phyloP scores from a whole-genome alignment of 441 rosid species.

The Lepidium campestre region DNA sequence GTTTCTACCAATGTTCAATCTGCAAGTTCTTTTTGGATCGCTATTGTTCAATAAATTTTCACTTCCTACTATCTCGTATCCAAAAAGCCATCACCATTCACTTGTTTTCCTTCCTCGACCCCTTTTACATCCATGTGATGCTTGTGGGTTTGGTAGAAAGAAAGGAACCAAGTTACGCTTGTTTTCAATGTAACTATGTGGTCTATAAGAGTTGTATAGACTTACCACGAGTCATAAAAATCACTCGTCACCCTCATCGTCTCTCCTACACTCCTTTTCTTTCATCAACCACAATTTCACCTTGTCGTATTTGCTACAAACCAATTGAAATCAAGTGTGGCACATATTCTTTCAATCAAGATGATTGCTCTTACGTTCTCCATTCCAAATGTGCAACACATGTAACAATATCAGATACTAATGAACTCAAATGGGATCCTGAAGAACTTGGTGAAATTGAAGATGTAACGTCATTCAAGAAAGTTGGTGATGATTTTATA shows the following conservation, averaged over 20 bases:
- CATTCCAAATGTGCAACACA: conserved; percentile 2
- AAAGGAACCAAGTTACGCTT: background rate
- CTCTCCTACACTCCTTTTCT: background rate
- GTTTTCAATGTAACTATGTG: background rate
- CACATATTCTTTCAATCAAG: background rate
- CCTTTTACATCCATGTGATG: background rate
- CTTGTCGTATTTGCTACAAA: background rate
- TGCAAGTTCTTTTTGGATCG: too few relatives aligned
- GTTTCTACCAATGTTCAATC: too few relatives aligned
- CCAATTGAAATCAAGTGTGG: background rate
- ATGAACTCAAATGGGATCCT: background rate
- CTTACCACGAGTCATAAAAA: background rate
- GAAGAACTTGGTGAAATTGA: background rate
- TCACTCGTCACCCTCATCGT: conserved; percentile 4
- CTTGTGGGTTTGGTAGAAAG: background rate
- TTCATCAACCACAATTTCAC: background rate
- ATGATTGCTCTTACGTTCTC: background rate
- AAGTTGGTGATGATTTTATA: background rate
- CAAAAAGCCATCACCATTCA: background rate
- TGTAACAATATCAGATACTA: background rate
- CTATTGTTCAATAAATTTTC: too few relatives aligned
- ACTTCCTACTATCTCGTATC: too few relatives aligned
- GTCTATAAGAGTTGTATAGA: background rate
- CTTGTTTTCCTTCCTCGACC: background rate
- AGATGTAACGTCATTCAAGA: background rate